phyloP scores from a whole-genome alignment of 495 filamentous ascomycete genomes.

The Corynascus novoguineensis region DNA sequence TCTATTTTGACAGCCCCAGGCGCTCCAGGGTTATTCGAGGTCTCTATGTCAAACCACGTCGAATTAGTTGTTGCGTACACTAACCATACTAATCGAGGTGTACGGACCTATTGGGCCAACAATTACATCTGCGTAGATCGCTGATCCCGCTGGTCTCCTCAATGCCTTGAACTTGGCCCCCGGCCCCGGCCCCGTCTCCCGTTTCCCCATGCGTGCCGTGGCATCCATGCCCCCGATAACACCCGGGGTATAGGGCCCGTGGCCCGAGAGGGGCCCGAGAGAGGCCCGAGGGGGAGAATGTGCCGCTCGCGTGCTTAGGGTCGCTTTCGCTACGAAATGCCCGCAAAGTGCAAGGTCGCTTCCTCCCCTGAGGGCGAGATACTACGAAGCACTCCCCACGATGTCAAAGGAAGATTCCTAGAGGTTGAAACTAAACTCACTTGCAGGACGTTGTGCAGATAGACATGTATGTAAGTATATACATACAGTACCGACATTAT shows the following conservation, averaged over 20 bases:
- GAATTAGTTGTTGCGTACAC: too few relatives aligned
- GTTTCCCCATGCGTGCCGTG: constrained; percentile 1
- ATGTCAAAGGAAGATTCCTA: neutral
- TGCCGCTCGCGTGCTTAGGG: neutral
- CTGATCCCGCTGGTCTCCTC: neutral
- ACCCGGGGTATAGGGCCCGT: neutral
- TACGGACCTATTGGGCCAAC: too few relatives aligned
- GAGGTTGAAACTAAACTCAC: neutral
- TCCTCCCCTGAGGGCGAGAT: too few relatives aligned
- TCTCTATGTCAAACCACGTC: too few relatives aligned
- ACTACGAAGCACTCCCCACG: too few relatives aligned
- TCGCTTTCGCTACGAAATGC: neutral
- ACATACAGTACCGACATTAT: neutral
- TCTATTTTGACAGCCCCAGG: too few relatives aligned
- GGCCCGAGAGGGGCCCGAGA: too few relatives aligned
- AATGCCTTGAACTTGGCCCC: neutral
- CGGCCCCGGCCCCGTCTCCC: neutral
- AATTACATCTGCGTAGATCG: too few relatives aligned
- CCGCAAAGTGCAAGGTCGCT: neutral
- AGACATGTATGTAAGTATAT: too few relatives aligned
- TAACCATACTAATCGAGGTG: too few relatives aligned
- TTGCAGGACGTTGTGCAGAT: neutral
- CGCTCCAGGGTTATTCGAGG: too few relatives aligned
- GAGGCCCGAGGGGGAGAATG: too few relatives aligned
- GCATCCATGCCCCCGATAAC: neutral